Evolutionary conservation across 2,329 filamentous ascomycete species (phyloP).

Genomic region (Gyromitra esculenta): DNA sequence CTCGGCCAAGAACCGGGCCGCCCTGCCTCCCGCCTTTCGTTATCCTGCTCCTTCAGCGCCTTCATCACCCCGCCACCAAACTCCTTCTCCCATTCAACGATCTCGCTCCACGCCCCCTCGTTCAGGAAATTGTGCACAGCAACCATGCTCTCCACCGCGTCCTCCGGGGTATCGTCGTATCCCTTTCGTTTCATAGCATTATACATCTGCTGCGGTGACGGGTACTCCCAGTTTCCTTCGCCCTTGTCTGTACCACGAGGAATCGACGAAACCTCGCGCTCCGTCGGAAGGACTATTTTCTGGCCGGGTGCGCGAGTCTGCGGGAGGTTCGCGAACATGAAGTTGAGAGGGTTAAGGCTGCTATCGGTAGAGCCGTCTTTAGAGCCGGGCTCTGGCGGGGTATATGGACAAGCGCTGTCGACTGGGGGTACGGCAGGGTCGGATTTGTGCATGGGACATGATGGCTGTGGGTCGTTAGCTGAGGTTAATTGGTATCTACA

Average conservation of each 20-base stretch:
- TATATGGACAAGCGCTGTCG: constrained; percentile 59
- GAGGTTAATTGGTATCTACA: constrained; percentile 22
- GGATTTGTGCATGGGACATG: constrained; percentile 75
- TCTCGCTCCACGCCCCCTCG: constrained; percentile 96
- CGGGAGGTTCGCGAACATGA: constrained; percentile 89
- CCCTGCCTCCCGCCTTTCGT: constrained; percentile 64
- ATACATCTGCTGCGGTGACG: constrained; percentile 99
- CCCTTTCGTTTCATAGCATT: constrained; percentile 96
- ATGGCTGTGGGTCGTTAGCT: constrained; percentile 64
- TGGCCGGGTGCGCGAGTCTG: constrained; percentile 81
- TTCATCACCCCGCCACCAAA: constrained; percentile 73
- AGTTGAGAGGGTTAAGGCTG: constrained; percentile 80
- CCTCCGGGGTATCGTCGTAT: constrained; percentile 91
- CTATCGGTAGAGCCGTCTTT: constrained; percentile 45
- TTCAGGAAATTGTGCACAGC: constrained; percentile 98
- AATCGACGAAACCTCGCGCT: constrained; percentile 86
- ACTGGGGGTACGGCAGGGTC: constrained; percentile 59
- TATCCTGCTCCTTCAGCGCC: constrained; percentile 68
- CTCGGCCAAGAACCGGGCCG: constrained; percentile 68
- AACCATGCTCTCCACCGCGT: constrained; percentile 96
- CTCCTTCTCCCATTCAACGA: constrained; percentile 89
- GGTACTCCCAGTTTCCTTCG: constrained; percentile 92
- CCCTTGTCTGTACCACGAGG: constrained; percentile 75
- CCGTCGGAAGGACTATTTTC: constrained; percentile 76
- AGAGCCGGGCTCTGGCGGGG: constrained; percentile 56